Evolutionary conservation across 306 rosid genomes (phyloP).

Genomic region (Trichosanthes cucumerina): DNA sequence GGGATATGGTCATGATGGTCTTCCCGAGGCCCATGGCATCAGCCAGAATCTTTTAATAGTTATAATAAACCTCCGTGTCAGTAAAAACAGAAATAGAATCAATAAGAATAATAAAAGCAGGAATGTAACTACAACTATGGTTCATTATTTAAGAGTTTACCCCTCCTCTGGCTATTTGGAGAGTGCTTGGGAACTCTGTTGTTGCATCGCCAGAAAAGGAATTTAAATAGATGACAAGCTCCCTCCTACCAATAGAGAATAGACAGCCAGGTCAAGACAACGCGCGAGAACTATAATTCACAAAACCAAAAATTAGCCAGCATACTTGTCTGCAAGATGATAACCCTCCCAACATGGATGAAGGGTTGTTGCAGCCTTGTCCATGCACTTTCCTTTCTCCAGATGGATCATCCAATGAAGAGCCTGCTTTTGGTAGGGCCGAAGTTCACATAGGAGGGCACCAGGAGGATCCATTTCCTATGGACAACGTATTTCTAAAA

Average conservation of each 20-base stretch:
- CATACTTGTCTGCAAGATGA: slow-evolving; percentile 67
- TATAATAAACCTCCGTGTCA: neutral
- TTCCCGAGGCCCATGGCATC: slow-evolving; percentile 99
- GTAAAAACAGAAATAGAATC: neutral
- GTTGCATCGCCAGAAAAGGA: slow-evolving; percentile 93
- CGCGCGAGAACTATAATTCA: slow-evolving; percentile 1
- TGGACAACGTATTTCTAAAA: slow-evolving; percentile 15
- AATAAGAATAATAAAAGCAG: neutral
- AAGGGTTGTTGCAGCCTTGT: slow-evolving; percentile 62
- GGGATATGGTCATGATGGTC: slow-evolving; percentile 92
- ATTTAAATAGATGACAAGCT: slow-evolving; percentile 59
- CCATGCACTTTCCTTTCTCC: slow-evolving; percentile 65
- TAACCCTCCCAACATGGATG: slow-evolving; percentile 99
- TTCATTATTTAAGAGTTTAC: slow-evolving; percentile 40
- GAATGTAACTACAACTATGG: slow-evolving; percentile 3
- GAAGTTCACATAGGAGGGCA: slow-evolving; percentile 65
- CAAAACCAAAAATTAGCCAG: slow-evolving; percentile 3
- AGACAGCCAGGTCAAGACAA: slow-evolving; percentile 13
- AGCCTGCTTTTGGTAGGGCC: slow-evolving; percentile 91
- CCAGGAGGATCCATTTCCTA: slow-evolving; percentile 89
- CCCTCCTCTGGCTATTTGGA: slow-evolving; percentile 91
- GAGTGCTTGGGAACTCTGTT: slow-evolving; percentile 86
- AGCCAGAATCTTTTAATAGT: slow-evolving; percentile 71
- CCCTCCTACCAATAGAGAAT: slow-evolving; percentile 44
- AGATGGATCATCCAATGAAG: slow-evolving; percentile 79